These are phyloP conservation scores for Nothophaeocryptopus gaeumannii DNA, from an alignment of 2,329 filamentous ascomycete genomes.

Conservation along the genomic window DNA sequence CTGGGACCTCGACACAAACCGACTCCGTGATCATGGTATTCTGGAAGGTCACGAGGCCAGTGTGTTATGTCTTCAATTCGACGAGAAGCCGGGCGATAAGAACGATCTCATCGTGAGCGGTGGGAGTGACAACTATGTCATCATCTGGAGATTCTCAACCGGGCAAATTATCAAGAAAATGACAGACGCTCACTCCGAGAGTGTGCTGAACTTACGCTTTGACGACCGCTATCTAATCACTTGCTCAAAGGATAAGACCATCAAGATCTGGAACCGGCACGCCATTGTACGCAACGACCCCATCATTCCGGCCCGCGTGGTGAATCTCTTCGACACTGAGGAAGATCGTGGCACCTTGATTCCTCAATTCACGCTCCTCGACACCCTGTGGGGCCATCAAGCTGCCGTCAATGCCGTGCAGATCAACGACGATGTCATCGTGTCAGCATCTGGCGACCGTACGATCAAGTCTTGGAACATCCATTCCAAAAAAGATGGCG, in stretches of 20 bases:
- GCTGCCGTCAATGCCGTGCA: constrained; percentile 97
- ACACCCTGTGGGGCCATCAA: constrained; percentile 75
- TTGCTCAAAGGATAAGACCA: constrained; percentile 94
- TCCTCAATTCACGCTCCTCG: constrained; percentile 72
- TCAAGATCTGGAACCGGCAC: constrained; percentile 90
- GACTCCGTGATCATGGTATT: constrained; percentile 60
- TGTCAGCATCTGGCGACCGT: constrained; percentile 91
- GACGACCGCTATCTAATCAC: constrained; percentile 89
- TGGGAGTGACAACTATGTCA: constrained; percentile 86
- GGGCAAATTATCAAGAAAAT: constrained; percentile 78
- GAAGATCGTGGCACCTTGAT: constrained; percentile 43
- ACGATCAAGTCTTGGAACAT: constrained; percentile 95
- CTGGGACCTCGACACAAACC: constrained; percentile 81
- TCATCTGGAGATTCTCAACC: constrained; percentile 91
- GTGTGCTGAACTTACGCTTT: constrained; percentile 89
- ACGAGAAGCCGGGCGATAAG: constrained; percentile 65
- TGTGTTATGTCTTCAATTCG: constrained; percentile 92
- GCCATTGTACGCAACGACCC: constrained; percentile 54
- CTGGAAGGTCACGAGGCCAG: constrained; percentile 77
- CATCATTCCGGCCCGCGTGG: constrained; percentile 33
- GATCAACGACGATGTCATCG: constrained; percentile 78
- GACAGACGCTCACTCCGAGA: constrained; percentile 76
- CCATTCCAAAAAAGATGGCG: constrained; percentile 60
- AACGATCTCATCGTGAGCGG: constrained; percentile 94
- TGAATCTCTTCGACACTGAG: constrained; percentile 39